Evolutionary conservation across 1,284 basidiomycete genomes (phyloP), one percentile per base, ranked within the genome.

Genomic region (Agroathelia rolfsii): DNA sequence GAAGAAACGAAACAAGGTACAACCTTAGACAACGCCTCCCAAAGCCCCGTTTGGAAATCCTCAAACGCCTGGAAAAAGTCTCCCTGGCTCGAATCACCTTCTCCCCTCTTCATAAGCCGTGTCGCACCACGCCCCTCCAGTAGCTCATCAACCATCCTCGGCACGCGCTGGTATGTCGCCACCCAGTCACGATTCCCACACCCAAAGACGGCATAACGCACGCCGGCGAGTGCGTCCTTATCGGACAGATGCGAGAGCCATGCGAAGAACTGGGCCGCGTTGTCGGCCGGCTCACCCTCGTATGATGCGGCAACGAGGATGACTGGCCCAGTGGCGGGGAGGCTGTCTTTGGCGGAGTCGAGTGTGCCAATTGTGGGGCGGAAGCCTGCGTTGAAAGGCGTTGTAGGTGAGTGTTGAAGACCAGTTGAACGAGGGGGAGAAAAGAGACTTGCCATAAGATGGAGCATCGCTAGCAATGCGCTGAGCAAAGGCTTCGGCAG

Each of bases 131-230:
- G 51, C 32, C 53, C 44, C 23, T 50, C 59, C 6, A 72, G 41
- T 9, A 50, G 40, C 7, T 51, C 42, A 44, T 72, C 68, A 38
- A 65, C 52, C 3, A 63, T 42, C 31, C 32, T 60, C 6, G 70
- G 70, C 18, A 73, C 62, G n/a, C 56, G 52, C 48, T 72, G 69
- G 49, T 61, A 72, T 2, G 69, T 71, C 22, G 55, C 46, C 13
- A 55, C 58, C 69, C 70, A 73, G 43, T 72, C 70, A 35, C 56
- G 58, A 47, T 72, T 69, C 4, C 70, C 70, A 30, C 66, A 69
- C 1, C 69, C 70, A 39, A 73, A 71, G 18, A 73, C 64, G 6
- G 59, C 60, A 41, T 58, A 73, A 19, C 53, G 52, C 12, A 67
- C 57, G 22, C 56, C 56, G 6, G 48, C 44, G 27, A 65, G 47